Evolutionary conservation across 495 filamentous ascomycete species (phyloP), one percentile per base, ranked within the genome.

Genomic region (Trichoderma gamsii): DNA sequence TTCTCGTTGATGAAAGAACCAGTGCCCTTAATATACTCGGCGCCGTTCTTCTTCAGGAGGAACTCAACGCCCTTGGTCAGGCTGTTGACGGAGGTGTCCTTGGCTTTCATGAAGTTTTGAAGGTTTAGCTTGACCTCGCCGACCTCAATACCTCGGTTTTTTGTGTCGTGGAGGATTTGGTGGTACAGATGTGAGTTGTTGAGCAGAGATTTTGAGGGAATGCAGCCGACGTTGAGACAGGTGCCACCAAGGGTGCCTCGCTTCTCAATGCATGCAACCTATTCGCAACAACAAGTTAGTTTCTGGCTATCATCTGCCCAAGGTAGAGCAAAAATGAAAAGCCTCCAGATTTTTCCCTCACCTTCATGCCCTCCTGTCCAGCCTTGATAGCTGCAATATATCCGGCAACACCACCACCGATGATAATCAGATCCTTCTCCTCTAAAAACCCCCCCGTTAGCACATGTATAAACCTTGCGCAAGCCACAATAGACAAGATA

Each of bases 101-200:
- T 99, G 52, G 95, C 94, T 82, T 96, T 93, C 92, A 99, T 96
- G 89, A 99, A 92, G 77, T 95, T 89, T 73, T 81, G 79, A 41
- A 99, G 84, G 85, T 99, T 97, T 77, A 99, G 90, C 79, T 95
- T 95, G 74, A 98, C 94, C 82, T 96, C 91, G 73, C 90, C 91
- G 72, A 99, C 95, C 70, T 82, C 80, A 79, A 99, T 99, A 77
- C 95, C 95, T 76, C 95, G 93, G 79, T 90, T 89, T 84, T 98
- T 97, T 66, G 90, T 92, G 82, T 99, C 95, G 83, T 99, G 95
- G 56, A 94, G 88, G 74, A 97, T 90, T 82, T 93, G 90, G 84
- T 99, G 95, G 86, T 98, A 98, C 66, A 99, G 87, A 79, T 97
- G 92, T 71, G 96, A 97, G 85, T 98, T 99, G 88, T 99, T 98